phyloP scores from a whole-genome alignment of 2,329 filamentous ascomycete genomes.

The Coleophoma eucalyptorum region DNA sequence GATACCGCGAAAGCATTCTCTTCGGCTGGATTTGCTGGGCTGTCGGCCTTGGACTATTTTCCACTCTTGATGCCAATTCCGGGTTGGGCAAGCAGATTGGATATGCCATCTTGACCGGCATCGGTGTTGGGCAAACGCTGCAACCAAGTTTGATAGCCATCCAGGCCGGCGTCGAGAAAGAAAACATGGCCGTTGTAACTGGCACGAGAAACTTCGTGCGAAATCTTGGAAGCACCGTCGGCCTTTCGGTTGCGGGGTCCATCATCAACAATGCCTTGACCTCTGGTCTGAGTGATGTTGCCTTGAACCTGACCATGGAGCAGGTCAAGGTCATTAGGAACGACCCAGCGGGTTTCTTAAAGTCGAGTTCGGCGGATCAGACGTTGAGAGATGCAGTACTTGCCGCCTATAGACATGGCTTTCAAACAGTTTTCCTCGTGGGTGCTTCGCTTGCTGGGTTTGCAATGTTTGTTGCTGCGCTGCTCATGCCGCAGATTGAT shows the following conservation, averaged over 20 bases:
- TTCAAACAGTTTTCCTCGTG: constrained; percentile 35
- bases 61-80: constrained; percentile 42
- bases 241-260: constrained; percentile 34
- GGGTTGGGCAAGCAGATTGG: constrained; percentile 50
- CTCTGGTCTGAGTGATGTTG: constrained; percentile 17
- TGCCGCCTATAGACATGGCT: constrained; percentile 32
- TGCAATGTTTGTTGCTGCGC: constrained; percentile 27
- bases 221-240: constrained; percentile 35
- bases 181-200: constrained; percentile 36
- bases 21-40: constrained; percentile 50
- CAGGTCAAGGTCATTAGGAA: constrained; percentile 13
- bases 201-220: constrained; percentile 30
- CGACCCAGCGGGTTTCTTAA: neutral
- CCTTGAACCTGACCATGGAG: constrained; percentile 17
- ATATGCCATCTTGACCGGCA: constrained; percentile 46
- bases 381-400: constrained; percentile 25
- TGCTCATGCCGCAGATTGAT: constrained; percentile 31
- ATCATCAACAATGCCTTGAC: constrained; percentile 28
- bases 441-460: constrained; percentile 30
- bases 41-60: constrained; percentile 47
- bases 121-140: constrained; percentile 48
- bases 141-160: constrained; percentile 39
- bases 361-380: neutral
- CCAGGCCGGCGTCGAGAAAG: constrained; percentile 33
- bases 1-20: constrained; percentile 50